Evolutionary conservation across 2,329 filamentous ascomycete species (phyloP).

Genomic region (Fusarium cyanostomum): DNA sequence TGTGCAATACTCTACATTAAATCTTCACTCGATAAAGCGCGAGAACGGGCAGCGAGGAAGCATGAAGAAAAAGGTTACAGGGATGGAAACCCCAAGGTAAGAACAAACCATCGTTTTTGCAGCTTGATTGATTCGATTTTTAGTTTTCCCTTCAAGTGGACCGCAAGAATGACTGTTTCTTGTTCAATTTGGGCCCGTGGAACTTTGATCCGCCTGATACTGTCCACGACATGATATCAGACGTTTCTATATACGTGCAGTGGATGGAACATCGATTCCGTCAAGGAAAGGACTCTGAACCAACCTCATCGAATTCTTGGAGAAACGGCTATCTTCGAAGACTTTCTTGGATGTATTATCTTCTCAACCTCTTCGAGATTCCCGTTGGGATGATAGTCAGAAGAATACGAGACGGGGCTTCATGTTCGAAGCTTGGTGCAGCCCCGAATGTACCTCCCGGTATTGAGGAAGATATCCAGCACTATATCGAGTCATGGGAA

Average conservation of each 20-base stretch:
- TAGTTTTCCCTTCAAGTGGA: neutral
- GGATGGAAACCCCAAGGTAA: neutral
- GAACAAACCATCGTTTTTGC: neutral
- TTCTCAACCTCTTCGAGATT: neutral
- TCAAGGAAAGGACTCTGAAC: neutral
- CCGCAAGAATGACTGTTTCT: neutral
- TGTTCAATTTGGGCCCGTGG: neutral
- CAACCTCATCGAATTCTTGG: neutral
- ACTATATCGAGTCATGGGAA: neutral
- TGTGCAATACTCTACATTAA: neutral
- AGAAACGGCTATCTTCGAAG: neutral
- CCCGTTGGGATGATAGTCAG: neutral
- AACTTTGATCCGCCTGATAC: no score
- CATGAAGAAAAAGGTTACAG: neutral
- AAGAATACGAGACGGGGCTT: fast-evolving
- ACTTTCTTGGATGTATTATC: neutral
- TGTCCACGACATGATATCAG: neutral
- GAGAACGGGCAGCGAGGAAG: neutral
- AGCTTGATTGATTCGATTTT: neutral
- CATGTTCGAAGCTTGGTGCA: neutral
- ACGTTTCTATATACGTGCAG: neutral
- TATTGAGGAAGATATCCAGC: neutral
- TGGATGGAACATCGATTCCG: neutral
- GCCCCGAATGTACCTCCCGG: fast-evolving
- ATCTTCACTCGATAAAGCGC: neutral